Percentiles rank a stretch among this genome's conserved stretches.
These are phyloP conservation scores for Hymenoscyphus occultus DNA, from an alignment of 2,329 filamentous ascomycete genomes.

Conservation along the genomic window DNA sequence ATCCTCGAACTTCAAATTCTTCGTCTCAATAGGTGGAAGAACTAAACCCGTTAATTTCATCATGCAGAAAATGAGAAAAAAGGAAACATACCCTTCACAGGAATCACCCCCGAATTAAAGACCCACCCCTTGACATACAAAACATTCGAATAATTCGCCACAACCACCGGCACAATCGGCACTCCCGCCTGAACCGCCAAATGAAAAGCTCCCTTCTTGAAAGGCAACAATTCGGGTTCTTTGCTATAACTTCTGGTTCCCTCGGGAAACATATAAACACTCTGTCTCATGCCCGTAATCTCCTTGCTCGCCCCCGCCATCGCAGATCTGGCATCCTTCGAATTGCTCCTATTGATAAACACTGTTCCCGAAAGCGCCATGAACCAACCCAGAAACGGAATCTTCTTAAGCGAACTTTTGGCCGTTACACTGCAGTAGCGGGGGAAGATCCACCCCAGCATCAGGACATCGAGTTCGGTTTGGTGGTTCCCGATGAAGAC, in stretches of 20 bases:
- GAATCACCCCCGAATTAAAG: slow-evolving; percentile 69
- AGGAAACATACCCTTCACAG: slow-evolving; percentile 63
- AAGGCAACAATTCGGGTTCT: slow-evolving; percentile 80
- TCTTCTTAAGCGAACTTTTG: slow-evolving; percentile 75
- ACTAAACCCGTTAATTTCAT: slow-evolving; percentile 46
- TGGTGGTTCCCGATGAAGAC: slow-evolving; percentile 96
- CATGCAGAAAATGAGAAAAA: background rate
- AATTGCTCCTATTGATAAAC: slow-evolving; percentile 91
- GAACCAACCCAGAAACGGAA: slow-evolving; percentile 92
- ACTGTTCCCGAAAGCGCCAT: slow-evolving; percentile 84
- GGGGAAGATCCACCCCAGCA: slow-evolving; percentile 87
- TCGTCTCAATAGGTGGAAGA: slow-evolving; percentile 75
- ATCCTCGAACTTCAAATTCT: slow-evolving; percentile 68
- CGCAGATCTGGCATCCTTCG: slow-evolving; percentile 75
- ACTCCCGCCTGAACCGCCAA: slow-evolving; percentile 91
- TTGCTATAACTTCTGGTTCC: slow-evolving; percentile 88
- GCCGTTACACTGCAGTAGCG: slow-evolving; percentile 90
- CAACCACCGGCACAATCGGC: slow-evolving; percentile 82
- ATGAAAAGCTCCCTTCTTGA: slow-evolving; percentile 99
- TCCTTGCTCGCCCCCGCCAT: slow-evolving; percentile 80
- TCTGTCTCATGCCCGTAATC: slow-evolving; percentile 70
- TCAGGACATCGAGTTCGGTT: slow-evolving; percentile 89
- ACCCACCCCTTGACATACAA: slow-evolving; percentile 61
- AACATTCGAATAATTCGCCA: slow-evolving; percentile 75
- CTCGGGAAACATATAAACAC: slow-evolving; percentile 85